A percentile compares a stretch with the other conserved stretches of the same genome.
Evolutionary conservation across 2,329 filamentous ascomycete genomes (phyloP).

Genomic region (Diaporthe destruens): DNA sequence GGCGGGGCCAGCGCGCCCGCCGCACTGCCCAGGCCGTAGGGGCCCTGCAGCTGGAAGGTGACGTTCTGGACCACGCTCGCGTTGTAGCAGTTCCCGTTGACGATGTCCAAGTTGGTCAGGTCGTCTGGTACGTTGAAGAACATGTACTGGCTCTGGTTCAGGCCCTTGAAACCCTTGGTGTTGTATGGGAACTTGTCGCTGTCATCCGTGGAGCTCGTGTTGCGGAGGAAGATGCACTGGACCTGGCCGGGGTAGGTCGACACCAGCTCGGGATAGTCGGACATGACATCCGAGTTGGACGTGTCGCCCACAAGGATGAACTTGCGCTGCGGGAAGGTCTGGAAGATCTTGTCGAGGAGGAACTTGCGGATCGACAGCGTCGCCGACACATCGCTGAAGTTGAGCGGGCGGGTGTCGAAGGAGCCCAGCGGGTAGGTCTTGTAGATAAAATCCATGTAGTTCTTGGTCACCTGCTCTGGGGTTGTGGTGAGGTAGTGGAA

Average conservation of each 20-base stretch:
- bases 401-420: constrained; percentile 82
- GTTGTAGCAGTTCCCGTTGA: constrained; percentile 77
- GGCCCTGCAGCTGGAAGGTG: constrained; percentile 76
- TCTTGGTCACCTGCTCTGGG: constrained; percentile 80
- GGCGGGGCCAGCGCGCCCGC: constrained; percentile 46
- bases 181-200: constrained; percentile 81
- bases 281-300: constrained; percentile 82
- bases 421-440: constrained; percentile 81
- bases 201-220: constrained; percentile 68
- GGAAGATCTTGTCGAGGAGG: constrained; percentile 78
- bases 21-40: constrained; percentile 57
- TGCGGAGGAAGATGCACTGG: constrained; percentile 82
- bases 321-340: constrained; percentile 79
- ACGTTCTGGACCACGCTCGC: constrained; percentile 75
- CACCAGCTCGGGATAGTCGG: constrained; percentile 70
- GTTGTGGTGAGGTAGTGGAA: constrained; percentile 88
- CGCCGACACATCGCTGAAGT: constrained; percentile 81
- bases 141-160: constrained; percentile 79
- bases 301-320: constrained; percentile 84
- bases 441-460: constrained; percentile 87
- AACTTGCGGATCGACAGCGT: constrained; percentile 78
- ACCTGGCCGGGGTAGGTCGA: constrained; percentile 78
- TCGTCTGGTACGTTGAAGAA: constrained; percentile 83
- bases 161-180: constrained; percentile 75
- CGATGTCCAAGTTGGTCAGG: constrained; percentile 73